phyloP scores from a whole-genome alignment of 2,329 filamentous ascomycete species.

The Talaromyces sp. region DNA sequence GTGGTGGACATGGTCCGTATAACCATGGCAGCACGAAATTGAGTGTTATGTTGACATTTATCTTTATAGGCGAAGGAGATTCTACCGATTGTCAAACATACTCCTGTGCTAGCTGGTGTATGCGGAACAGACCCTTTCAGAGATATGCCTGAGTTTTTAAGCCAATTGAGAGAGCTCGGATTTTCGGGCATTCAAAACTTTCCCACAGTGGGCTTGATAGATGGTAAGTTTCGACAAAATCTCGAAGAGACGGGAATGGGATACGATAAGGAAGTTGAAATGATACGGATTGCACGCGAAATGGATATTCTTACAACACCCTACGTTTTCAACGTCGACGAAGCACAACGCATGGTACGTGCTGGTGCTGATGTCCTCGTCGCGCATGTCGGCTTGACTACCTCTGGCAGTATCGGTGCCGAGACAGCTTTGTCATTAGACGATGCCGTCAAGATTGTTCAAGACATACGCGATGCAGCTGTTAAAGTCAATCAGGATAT shows the following conservation, averaged over 20 bases:
- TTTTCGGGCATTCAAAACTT: slow-evolving; percentile 72
- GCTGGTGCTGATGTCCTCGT: slow-evolving; percentile 67
- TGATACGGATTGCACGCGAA: slow-evolving; percentile 59
- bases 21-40: background rate
- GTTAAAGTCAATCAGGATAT: slow-evolving; percentile 55
- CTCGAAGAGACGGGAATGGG: slow-evolving; percentile 72
- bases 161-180: slow-evolving; percentile 59
- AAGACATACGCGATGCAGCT: slow-evolving; percentile 63
- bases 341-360: slow-evolving; percentile 60
- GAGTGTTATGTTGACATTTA: background rate
- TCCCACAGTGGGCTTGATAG: slow-evolving; percentile 68
- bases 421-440: slow-evolving; percentile 60
- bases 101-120: slow-evolving; percentile 67
- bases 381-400: slow-evolving; percentile 67
- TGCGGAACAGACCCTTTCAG: slow-evolving; percentile 70
- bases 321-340: slow-evolving; percentile 64
- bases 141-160: slow-evolving; percentile 58
- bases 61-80: slow-evolving; percentile 57
- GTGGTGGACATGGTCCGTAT: slow-evolving; percentile 62
- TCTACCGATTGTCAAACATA: slow-evolving; percentile 60
- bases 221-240: slow-evolving; percentile 64
- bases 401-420: slow-evolving; percentile 63
- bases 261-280: slow-evolving; percentile 63
- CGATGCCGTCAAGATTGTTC: slow-evolving; percentile 60
- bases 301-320: slow-evolving; percentile 65